Evolutionary conservation across 495 filamentous ascomycete species (phyloP), one percentile per base, ranked within the genome.

Genomic region (Neurospora sp.): DNA sequence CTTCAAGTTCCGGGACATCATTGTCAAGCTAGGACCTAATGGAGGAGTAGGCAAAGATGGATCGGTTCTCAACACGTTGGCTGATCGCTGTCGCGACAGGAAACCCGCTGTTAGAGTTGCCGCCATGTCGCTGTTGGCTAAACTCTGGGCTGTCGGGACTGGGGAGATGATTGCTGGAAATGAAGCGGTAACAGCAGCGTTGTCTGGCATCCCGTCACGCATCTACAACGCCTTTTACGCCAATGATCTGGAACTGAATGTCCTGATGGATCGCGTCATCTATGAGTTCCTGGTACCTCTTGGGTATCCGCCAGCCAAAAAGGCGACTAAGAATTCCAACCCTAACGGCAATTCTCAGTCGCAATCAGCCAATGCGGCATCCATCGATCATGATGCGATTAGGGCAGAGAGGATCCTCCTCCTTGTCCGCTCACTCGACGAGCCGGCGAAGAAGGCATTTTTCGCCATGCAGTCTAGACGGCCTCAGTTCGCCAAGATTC

Each of bases 221-320:
- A 94, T 98, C 44, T 89, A 97, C 71, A 93, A 94, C 75, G 90
- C 92, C 1, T 92, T 90, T 74, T 99, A 97, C 78, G 91, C 94
- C 65, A 98, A 98, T 78, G 94, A 98, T 77, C 83, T 84, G 5
- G 94, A 97, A 73, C 88, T 98, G 70, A 94, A 94, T 79, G 87
- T 92, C 27, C 82, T 94, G 68, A 85, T 98, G 40, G 94, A 98
- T 73, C 89, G 90, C 27, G 92, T 95, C n/a, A 81, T 97, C 53
- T 96, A 90, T 80, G 94, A 97, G 73, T 90, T 88, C 39, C 85
- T 99, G 37, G 84, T 98, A 16, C 96, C 96, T 10, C 85, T 98
- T 0, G 87, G 84, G 39, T 99, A 94, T 75, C 96, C 96, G 12
- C 86, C 91, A 74, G 93, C 94, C 71, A 81, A 89, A 53, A 86